phyloP scores from a whole-genome alignment of 192 early-diverging fungal genomes.

The Thamnidium elegans region DNA sequence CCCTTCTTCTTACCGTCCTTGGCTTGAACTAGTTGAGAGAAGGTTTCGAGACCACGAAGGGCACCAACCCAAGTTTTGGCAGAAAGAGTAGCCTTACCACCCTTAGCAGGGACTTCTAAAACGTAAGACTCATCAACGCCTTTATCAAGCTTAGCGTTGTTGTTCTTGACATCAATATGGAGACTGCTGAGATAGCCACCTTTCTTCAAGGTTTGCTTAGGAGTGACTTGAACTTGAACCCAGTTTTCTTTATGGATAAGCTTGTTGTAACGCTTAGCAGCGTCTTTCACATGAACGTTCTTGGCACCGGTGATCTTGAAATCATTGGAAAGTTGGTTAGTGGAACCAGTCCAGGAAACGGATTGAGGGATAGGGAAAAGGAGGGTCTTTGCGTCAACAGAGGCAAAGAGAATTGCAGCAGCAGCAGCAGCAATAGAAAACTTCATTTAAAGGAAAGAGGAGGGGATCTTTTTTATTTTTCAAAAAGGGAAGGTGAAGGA shows the following conservation, averaged over 20 bases:
- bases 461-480: too few relatives aligned
- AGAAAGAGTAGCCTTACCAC: slow-evolving; percentile 49
- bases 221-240: slow-evolving; percentile 45
- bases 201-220: slow-evolving; percentile 23
- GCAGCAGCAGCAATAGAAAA: too few relatives aligned
- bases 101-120: slow-evolving; percentile 53
- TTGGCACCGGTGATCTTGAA: slow-evolving; percentile 21
- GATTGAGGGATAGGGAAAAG: slow-evolving; percentile 25
- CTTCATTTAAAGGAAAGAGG: too few relatives aligned
- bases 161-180: slow-evolving; percentile 43
- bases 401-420: neutral
- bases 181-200: slow-evolving; percentile 30
- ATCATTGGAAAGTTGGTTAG: slow-evolving; percentile 1
- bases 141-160: slow-evolving; percentile 48
- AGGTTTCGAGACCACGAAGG: slow-evolving; percentile 68
- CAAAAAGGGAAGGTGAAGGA: too few relatives aligned
- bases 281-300: slow-evolving; percentile 16
- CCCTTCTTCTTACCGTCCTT: slow-evolving; percentile 18
- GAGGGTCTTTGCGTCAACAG: slow-evolving; percentile 23
- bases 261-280: slow-evolving; percentile 40
- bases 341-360: slow-evolving; percentile 29
- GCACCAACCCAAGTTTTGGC: slow-evolving; percentile 67
- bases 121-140: slow-evolving; percentile 71
- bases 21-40: slow-evolving; percentile 60
- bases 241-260: slow-evolving; percentile 44